Evolutionary conservation across 2,329 filamentous ascomycete genomes (phyloP).

Genomic region (Alternaria triticina): DNA sequence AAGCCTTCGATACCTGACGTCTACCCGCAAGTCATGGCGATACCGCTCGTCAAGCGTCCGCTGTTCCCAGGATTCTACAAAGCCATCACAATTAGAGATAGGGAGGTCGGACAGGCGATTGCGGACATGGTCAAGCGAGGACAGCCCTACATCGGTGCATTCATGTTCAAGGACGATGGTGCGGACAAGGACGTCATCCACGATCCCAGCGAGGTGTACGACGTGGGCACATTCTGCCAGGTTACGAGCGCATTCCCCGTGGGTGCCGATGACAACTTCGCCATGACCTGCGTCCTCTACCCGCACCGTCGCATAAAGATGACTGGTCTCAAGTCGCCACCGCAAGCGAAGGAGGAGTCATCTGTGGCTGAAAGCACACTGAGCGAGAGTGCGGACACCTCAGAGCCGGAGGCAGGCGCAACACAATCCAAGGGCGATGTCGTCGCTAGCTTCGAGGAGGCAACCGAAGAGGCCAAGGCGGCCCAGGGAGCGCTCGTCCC

Average conservation of each 20-base stretch:
- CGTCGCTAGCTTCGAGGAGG: constrained; percentile 95
- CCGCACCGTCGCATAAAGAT: constrained; percentile 94
- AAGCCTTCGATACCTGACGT: constrained; percentile 92
- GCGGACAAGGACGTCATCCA: constrained; percentile 94
- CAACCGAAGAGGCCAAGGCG: constrained; percentile 63
- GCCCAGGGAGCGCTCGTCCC: constrained; percentile 75
- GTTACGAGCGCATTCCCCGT: constrained; percentile 96
- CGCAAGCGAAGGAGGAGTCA: constrained; percentile 40
- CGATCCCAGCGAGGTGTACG: constrained; percentile 87
- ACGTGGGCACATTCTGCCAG: constrained; percentile 96
- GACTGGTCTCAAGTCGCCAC: constrained; percentile 78
- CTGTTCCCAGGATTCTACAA: constrained; percentile 99
- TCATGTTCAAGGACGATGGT: constrained; percentile 95
- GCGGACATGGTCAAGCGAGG: constrained; percentile 96
- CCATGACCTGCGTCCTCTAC: constrained; percentile 91
- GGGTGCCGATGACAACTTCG: constrained; percentile 76
- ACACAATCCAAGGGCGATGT: constrained; percentile 74
- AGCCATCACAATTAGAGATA: constrained; percentile 94
- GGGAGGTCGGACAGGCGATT: constrained; percentile 88
- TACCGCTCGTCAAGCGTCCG: constrained; percentile 91
- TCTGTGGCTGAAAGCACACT: constrained; percentile 50
- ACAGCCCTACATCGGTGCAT: constrained; percentile 96
- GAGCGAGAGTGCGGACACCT: constrained; percentile 36
- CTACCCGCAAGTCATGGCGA: constrained; percentile 96
- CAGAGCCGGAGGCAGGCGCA: constrained; percentile 58